Percentiles rank a stretch among this genome's conserved stretches.
Conservation (phyloP, 73 alveolate genomes). For the Paramecium primaurelia region DNA sequence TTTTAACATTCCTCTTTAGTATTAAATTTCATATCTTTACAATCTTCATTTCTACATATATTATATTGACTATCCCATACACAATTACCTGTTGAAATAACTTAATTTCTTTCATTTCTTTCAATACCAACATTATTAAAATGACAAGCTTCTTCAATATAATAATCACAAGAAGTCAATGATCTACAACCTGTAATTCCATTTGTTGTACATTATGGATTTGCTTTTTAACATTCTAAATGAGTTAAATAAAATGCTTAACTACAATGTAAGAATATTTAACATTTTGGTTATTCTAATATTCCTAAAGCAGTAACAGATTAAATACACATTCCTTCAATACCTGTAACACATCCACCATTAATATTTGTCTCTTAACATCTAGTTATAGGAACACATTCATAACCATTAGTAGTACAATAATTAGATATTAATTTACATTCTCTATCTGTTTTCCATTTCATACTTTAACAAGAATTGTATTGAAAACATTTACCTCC, state of each 20-base stretch:
- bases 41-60: neutral
- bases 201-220: neutral
- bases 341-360: slow-evolving; percentile 44
- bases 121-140: neutral
- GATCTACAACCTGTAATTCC: neutral
- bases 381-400: neutral
- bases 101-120: neutral
- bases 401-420: slow-evolving; percentile 18
- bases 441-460: neutral
- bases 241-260: neutral
- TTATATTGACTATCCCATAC: neutral
- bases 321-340: neutral
- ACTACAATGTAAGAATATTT: neutral
- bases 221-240: neutral
- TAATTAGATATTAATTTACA: neutral
- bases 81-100: neutral
- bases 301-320: neutral
- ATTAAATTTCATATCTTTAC: neutral
- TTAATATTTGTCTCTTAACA: neutral
- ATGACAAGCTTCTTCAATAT: neutral
- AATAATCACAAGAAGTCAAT: neutral
- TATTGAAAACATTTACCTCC: neutral
- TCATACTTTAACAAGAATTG: neutral
- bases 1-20: neutral
- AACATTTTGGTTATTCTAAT: neutral